phyloP scores from a whole-genome alignment of 805 yeast genomes.

The Candida easanensis region DNA sequence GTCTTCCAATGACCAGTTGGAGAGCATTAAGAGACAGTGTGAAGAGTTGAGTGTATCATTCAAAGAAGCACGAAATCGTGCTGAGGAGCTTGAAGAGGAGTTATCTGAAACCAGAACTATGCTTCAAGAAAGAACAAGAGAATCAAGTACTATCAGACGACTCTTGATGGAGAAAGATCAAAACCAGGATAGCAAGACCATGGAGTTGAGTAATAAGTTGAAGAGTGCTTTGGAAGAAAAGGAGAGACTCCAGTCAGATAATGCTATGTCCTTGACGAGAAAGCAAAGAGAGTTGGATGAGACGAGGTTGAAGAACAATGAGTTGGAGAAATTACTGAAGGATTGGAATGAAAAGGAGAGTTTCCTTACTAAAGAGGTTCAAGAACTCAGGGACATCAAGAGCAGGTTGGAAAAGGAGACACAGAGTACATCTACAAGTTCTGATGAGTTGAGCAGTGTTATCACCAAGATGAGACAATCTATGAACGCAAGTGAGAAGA shows the following conservation, averaged over 20 bases:
- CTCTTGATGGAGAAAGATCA: slow-evolving; percentile 68
- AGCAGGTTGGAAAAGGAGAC: slow-evolving; percentile 28
- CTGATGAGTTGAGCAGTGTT: slow-evolving; percentile 31
- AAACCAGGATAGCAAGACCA: slow-evolving; percentile 45
- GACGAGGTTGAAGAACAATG: slow-evolving; percentile 40
- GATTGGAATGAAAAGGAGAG: slow-evolving; percentile 37
- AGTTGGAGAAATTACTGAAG: slow-evolving; percentile 36
- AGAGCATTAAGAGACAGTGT: slow-evolving; percentile 57
- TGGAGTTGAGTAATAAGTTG: slow-evolving; percentile 55
- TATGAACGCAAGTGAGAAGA: slow-evolving; percentile 46
- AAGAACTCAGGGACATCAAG: slow-evolving; percentile 30
- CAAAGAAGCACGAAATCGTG: slow-evolving; percentile 57
- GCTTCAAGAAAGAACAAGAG: slow-evolving; percentile 79
- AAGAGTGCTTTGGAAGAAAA: slow-evolving; percentile 57
- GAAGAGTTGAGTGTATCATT: slow-evolving; percentile 69
- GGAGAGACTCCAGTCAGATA: slow-evolving; percentile 52
- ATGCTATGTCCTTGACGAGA: slow-evolving; percentile 46
- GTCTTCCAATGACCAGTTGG: slow-evolving; percentile 41
- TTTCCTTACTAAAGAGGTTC: slow-evolving; percentile 28
- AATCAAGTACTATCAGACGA: slow-evolving; percentile 68
- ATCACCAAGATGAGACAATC: slow-evolving; percentile 50
- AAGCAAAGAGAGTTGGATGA: slow-evolving; percentile 69
- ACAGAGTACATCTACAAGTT: slow-evolving; percentile 26
- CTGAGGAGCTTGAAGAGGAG: slow-evolving; percentile 77
- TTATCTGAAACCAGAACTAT: slow-evolving; percentile 68